Evolutionary conservation across 306 rosid species (phyloP).

Genomic region (Dryas drummondii): DNA sequence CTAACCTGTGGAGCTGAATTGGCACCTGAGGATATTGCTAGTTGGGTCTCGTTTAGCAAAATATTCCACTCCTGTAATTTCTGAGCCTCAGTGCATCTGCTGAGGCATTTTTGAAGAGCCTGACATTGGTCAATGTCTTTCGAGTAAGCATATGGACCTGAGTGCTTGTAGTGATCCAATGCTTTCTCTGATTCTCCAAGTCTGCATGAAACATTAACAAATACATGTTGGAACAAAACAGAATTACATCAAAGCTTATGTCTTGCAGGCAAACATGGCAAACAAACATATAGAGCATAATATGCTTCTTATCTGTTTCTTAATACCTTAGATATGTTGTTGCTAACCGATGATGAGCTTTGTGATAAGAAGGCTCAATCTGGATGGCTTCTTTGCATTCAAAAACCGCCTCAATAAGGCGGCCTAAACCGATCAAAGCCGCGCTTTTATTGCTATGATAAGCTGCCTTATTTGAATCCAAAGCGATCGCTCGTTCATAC

Average conservation of each 20-base stretch:
- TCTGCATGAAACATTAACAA: conserved; percentile 38
- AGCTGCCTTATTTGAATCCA: conserved; percentile 68
- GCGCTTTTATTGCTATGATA: conserved; percentile 84
- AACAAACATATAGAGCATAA: background rate
- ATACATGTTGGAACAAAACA: background rate
- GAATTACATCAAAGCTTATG: background rate
- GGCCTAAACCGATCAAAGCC: conserved; percentile 66
- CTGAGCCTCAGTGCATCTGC: conserved; percentile 58
- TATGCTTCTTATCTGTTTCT: background rate
- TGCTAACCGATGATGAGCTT: conserved; percentile 89
- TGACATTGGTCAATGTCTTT: conserved; percentile 48
- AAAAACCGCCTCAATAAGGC: conserved; percentile 53
- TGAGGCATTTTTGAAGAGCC: conserved; percentile 57
- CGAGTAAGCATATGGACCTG: conserved; percentile 40
- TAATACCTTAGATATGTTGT: conserved; percentile 76
- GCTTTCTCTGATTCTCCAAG: conserved; percentile 84
- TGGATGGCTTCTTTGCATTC: conserved; percentile 77
- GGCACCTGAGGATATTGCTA: conserved; percentile 66
- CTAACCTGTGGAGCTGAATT: conserved; percentile 79
- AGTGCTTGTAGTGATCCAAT: conserved; percentile 45
- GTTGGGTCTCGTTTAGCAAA: conserved; percentile 62
- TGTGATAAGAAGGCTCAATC: conserved; percentile 68
- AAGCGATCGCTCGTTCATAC: conserved; percentile 68
- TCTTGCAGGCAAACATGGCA: too few relatives aligned
- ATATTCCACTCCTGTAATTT: conserved; percentile 60